Evolutionary conservation across 2,329 filamentous ascomycete species (phyloP), one percentile per base, ranked within the genome.

Genomic region (Monosporascus sp.): DNA sequence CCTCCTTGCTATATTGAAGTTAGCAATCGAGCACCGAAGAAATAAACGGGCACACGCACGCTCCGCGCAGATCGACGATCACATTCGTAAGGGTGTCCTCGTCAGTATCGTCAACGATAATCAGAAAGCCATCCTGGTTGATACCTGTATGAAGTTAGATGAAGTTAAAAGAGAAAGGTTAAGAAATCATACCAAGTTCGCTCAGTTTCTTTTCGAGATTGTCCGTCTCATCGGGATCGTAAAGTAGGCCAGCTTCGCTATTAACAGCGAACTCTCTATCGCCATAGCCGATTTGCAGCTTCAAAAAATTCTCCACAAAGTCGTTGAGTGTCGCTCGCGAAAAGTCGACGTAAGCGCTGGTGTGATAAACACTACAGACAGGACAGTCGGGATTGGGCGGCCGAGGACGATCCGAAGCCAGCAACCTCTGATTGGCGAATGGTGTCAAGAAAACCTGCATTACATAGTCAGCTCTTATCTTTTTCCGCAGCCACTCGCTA

Each of bases 141-240:
- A 97, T 82, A 11, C 86, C 82, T 85, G 56, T 56, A 57, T 17
- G 41, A 42, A 20, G 56, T 69, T 66, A 68, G 63, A 31, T 39
- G 39, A 48, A 37, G 56, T 20, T 38, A 31, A 5, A 51, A 51
- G 25, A 18, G 49, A 52, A 49, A 20, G 45, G 25, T 2, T 24
- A 25, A 51, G 20, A 47, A 31, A 15, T 56, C 73, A 61, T 74
- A 82, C 83, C 89, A 8, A 97, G 78, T 20, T 96, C 89, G 25
- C 71, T 77, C 49, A 99, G 79, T 55, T 88, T 91, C 74, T 90
- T 95, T 1, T 77, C 70, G 1, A 97, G 74, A 62, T 97, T 95
- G 53, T 95, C 89, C 5, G 90, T 90, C 63, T 96, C 83, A 52
- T 97, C 94, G 0, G 86, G 82, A 63, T 97, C 94, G 63, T 96